Evolutionary conservation across 2,329 filamentous ascomycete species (phyloP), one percentile per base, ranked within the genome.

Genomic region (Penicillium sp.): DNA sequence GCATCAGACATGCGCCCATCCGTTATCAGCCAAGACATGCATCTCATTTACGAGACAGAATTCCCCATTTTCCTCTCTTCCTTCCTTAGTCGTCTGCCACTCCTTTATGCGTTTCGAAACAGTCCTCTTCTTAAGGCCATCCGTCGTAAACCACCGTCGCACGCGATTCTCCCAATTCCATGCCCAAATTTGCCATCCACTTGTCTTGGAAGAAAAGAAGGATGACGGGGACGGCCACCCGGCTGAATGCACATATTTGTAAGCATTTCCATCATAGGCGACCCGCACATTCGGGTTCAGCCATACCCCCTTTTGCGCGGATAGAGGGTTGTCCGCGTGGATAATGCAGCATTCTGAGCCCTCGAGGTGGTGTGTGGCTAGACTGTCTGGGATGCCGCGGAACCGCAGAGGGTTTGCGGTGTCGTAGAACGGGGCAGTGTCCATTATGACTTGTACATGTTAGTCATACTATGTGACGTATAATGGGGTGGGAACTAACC

Each of bases 261-360:
- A 87, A 1, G 83, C 82, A 0, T 68, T 58, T 2, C 70, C 67
- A 60, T 77, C 83, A 66, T 90, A 90, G 2, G 80, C 85, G 5
- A 90, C 87, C 8, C 86, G 78, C 11, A 90, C 87, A 12, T 80
- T 79, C 1, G 87, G 86, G 67, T 91, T 91, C 40, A 90, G 66
- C 68, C 79, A 90, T 5, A 90, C 83, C 50, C 87, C 84, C 55
- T 75, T 62, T 45, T 56, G 49, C 1, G 14, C 24, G 5, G 59
- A 61, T 5, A 85, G 71, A 1, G 82, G 82, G 63, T 90, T 90
- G 65, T 90, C 88, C 2, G 83, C 83, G 66, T 90, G 88, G 55
- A 90, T 84, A 0, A 83, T 69, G 60, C 81, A 84, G 65, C 81
- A 83, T 64, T 84, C 81, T 45, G 79, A 81, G 2, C 78, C 77